A percentile compares a stretch with the other conserved stretches of the same genome.
Conservation (phyloP, 345 rosid species). For the Rhodamnia rubescens region DNA sequence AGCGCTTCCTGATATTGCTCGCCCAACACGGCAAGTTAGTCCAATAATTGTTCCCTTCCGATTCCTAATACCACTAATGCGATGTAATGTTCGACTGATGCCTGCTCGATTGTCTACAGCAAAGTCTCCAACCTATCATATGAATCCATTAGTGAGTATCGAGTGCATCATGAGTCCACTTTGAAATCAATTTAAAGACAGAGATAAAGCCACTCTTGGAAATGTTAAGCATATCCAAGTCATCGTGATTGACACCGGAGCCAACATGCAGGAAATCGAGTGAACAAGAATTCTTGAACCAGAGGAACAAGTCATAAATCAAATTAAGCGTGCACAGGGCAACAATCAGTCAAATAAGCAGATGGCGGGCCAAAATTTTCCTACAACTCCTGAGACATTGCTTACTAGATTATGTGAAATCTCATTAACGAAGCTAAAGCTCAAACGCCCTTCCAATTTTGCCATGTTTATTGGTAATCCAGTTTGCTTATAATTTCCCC, state of each 20-base stretch:
- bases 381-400: background rate
- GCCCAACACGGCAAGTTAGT: conserved; percentile 89
- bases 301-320: background rate
- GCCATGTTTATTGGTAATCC: background rate
- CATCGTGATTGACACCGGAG: background rate
- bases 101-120: conserved; percentile 88
- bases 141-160: background rate
- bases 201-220: background rate
- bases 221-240: background rate
- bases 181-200: background rate
- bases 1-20: conserved; percentile 75
- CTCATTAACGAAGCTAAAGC: background rate
- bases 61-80: conserved; percentile 81
- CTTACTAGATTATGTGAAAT: background rate
- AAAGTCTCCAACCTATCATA: conserved; percentile 72
- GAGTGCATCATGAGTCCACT: background rate
- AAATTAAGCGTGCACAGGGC: background rate
- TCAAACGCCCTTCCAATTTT: background rate
- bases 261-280: background rate
- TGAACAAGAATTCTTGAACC: background rate
- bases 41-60: conserved; percentile 68
- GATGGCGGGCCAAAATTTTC: background rate
- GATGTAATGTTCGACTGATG: conserved; percentile 77
- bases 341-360: background rate
- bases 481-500: background rate